A percentile compares a stretch with the other conserved stretches of the same genome.
Evolutionary conservation across 73 alveolate genomes (phyloP).

Genomic region (Paramecium primaurelia): DNA sequence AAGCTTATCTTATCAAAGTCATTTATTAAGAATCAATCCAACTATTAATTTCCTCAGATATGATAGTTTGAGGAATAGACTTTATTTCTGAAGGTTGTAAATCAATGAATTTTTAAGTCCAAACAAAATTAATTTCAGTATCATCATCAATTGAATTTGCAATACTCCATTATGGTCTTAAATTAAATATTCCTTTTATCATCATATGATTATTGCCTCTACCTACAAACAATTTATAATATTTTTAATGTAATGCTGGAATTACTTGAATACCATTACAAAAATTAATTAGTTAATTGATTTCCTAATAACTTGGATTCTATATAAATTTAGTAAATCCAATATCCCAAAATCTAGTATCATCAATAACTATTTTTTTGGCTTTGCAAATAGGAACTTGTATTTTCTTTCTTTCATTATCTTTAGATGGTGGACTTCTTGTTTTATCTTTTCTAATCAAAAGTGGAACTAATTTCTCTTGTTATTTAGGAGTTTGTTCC

Average conservation of each 20-base stretch:
- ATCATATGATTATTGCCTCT: constrained; percentile 52
- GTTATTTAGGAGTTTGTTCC: not conserved
- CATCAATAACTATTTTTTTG: not conserved
- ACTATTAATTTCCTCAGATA: not conserved
- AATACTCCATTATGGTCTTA: constrained; percentile 27
- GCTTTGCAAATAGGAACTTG: not conserved
- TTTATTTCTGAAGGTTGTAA: not conserved
- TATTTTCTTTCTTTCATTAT: not conserved
- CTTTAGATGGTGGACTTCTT: not conserved
- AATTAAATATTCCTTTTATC: constrained; percentile 31
- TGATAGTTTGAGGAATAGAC: not conserved
- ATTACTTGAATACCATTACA: not conserved
- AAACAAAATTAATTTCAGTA: constrained; percentile 23
- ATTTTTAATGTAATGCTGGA: constrained; percentile 43
- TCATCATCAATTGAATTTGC: constrained; percentile 30
- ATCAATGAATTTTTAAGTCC: constrained; percentile 31
- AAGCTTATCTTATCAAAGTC: constrained; percentile 9
- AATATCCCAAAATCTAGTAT: constrained; percentile 32
- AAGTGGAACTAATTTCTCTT: not conserved
- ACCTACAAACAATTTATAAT: constrained; percentile 18
- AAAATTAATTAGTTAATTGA: not conserved
- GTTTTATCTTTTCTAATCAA: not conserved
- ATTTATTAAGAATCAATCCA: not conserved
- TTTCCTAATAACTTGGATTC: constrained; percentile 24
- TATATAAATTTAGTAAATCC: constrained; percentile 1